A percentile compares a stretch with the other conserved stretches of the same genome.
Evolutionary conservation across 2,329 filamentous ascomycete genomes (phyloP).

Genomic region (Aaosphaeria arxii): DNA sequence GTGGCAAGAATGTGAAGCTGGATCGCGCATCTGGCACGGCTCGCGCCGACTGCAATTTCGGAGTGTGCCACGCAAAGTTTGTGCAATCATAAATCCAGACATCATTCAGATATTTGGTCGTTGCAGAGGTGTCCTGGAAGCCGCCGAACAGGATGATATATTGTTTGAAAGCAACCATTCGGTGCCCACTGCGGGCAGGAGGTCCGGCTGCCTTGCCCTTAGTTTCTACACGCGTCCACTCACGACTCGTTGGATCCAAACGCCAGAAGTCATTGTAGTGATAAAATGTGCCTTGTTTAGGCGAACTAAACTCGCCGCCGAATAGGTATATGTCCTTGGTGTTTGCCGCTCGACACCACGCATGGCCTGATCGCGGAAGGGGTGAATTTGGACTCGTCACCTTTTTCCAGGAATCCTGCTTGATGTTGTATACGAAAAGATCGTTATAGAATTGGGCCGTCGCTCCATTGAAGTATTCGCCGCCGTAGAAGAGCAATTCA

Average conservation of each 20-base stretch:
- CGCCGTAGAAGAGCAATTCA: slow-evolving; percentile 87
- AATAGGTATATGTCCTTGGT: slow-evolving; percentile 85
- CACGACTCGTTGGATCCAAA: slow-evolving; percentile 75
- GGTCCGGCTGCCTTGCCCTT: slow-evolving; percentile 77
- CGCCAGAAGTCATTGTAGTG: slow-evolving; percentile 99
- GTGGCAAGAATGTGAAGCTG: slow-evolving; percentile 87
- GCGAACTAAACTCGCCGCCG: slow-evolving; percentile 92
- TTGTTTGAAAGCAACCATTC: slow-evolving; percentile 96
- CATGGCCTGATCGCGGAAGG: slow-evolving; percentile 86
- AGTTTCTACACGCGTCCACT: slow-evolving; percentile 87
- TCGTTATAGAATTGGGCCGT: slow-evolving; percentile 72
- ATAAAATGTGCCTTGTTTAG: slow-evolving; percentile 97
- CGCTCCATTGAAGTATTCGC: slow-evolving; percentile 93
- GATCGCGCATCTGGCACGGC: slow-evolving; percentile 88
- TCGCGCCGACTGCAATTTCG: slow-evolving; percentile 70
- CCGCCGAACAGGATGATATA: slow-evolving; percentile 95
- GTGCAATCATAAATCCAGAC: slow-evolving; percentile 94
- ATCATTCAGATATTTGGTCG: slow-evolving; percentile 90
- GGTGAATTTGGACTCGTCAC: slow-evolving; percentile 90
- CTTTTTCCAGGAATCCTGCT: slow-evolving; percentile 84
- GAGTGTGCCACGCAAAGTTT: slow-evolving; percentile 80
- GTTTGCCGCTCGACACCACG: slow-evolving; percentile 89
- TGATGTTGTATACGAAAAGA: slow-evolving; percentile 68
- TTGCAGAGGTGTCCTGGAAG: slow-evolving; percentile 94
- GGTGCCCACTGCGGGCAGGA: slow-evolving; percentile 82